Conservation (phyloP, 306 rosid genomes). For the Purshia tridentata region DNA sequence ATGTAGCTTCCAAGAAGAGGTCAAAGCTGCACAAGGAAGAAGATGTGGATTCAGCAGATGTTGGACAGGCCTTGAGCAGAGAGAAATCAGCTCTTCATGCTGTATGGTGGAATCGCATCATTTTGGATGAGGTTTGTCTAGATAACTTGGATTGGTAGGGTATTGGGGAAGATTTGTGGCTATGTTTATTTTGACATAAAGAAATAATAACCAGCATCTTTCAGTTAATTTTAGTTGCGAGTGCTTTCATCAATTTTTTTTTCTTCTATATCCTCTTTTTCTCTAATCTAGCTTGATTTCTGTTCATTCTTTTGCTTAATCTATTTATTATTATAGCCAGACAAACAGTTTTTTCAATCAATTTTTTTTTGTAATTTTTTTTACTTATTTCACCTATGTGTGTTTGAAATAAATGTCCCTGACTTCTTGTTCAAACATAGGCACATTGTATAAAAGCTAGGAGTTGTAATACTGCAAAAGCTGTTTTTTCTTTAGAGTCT, state of each 20-base stretch:
- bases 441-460: slow-evolving; percentile 81
- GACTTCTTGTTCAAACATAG: slow-evolving; percentile 28
- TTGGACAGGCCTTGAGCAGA: background rate
- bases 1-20: slow-evolving; percentile 17
- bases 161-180: background rate
- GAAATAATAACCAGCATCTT: background rate
- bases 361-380: background rate
- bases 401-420: background rate
- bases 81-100: slow-evolving; percentile 60
- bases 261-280: background rate
- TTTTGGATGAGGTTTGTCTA: slow-evolving; percentile 81
- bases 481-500: slow-evolving; percentile 79
- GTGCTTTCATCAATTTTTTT: background rate
- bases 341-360: background rate
- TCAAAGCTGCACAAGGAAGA: slow-evolving; percentile 25
- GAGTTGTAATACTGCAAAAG: slow-evolving; percentile 71
- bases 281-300: background rate
- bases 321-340: background rate
- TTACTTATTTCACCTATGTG: background rate
- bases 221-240: background rate
- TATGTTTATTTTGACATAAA: background rate
- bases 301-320: background rate
- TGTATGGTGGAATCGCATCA: slow-evolving; percentile 80
- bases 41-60: slow-evolving; percentile 23
- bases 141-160: background rate